Evolutionary conservation across 768 basidiomycete genomes (phyloP), one percentile per base, ranked within the genome.

Genomic region (Termitomyces sp.): DNA sequence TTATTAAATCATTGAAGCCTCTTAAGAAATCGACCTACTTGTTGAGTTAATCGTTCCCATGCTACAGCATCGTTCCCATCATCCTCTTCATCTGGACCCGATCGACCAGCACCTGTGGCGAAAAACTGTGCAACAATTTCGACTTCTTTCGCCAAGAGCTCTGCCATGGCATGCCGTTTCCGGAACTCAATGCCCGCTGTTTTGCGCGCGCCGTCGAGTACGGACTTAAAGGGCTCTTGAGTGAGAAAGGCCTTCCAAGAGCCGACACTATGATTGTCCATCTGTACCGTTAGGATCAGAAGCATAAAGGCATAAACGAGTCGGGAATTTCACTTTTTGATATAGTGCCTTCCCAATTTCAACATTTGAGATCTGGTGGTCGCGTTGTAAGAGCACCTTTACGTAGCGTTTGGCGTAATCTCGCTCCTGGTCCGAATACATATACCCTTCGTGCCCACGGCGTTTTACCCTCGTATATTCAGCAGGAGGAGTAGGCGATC

Each of bases 91-190:
- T 62, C 60, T 20, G 48, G 22, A 38, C 26, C 32, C 13, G 41
- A 26, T 13, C 52, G 22, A 46, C 71, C 74, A 9, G 78, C 80
- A 11, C 77, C 76, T 4, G 70, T 74, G 11, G 79, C 80, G 62
- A 88, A 84, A 62, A 86, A 88, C 10, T 68, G 67, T 7, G 79
- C 76, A 38, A 89, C 74, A 3, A 71, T 65, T 18, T 80, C 71
- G n/a, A 65, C 86, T 83, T 50, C 75, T 68, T 57, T 75, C 67
- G 57, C 66, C 41, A 38, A 41, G 32, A 45, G 46, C n/a, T 53
- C 47, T 43, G 14, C 57, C 53, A 26, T 62, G 46, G 52, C 60
- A 43, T 68, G 62, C 7, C 66, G 64, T 64, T 85, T 85, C 53
- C 83, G 73, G 56, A 70, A 73, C 16, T 75, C 75, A 55, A 85